Percentiles rank a stretch among this genome's conserved stretches.
phyloP scores from a whole-genome alignment of 2,329 filamentous ascomycete species.

The Phaeosphaeria sp. region DNA sequence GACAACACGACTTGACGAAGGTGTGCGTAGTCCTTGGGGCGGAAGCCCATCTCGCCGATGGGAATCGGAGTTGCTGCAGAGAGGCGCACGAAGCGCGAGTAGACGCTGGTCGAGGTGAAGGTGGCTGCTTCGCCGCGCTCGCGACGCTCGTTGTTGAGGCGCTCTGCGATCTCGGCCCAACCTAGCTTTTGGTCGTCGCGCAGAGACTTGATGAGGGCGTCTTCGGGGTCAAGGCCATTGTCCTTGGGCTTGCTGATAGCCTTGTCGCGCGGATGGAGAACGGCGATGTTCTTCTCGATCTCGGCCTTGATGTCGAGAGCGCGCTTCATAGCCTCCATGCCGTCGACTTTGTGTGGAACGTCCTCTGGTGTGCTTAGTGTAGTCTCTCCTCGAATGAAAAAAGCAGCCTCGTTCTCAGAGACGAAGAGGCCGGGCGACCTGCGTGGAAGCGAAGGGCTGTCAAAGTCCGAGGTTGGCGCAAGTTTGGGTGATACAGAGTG shows the following conservation, averaged over 20 bases:
- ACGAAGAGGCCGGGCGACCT: constrained; percentile 11
- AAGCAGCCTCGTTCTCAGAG: constrained; percentile 6
- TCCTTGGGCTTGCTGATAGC: background rate
- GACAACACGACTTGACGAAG: constrained; percentile 28
- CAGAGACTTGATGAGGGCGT: constrained; percentile 40
- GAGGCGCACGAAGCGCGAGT: constrained; percentile 46
- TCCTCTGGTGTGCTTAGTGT: background rate
- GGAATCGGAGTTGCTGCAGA: constrained; percentile 28
- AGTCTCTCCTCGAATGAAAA: background rate
- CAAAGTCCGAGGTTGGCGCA: background rate
- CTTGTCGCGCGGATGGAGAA: constrained; percentile 13
- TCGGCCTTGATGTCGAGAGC: constrained; percentile 26
- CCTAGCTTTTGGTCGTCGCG: constrained; percentile 29
- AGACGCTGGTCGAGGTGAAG: constrained; percentile 42
- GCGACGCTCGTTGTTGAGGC: constrained; percentile 34
- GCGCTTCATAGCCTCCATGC: constrained; percentile 20
- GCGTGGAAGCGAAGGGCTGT: background rate
- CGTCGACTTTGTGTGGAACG: background rate
- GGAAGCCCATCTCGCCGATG: constrained; percentile 35
- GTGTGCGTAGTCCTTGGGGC: constrained; percentile 43
- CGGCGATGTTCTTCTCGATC: constrained; percentile 16
- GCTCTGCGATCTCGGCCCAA: constrained; percentile 38
- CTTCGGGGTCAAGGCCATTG: constrained; percentile 37
- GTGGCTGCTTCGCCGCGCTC: constrained; percentile 17
- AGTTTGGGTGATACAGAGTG: background rate